Conservation (phyloP, 768 basidiomycete genomes). For the Leccinum uliginosum region DNA sequence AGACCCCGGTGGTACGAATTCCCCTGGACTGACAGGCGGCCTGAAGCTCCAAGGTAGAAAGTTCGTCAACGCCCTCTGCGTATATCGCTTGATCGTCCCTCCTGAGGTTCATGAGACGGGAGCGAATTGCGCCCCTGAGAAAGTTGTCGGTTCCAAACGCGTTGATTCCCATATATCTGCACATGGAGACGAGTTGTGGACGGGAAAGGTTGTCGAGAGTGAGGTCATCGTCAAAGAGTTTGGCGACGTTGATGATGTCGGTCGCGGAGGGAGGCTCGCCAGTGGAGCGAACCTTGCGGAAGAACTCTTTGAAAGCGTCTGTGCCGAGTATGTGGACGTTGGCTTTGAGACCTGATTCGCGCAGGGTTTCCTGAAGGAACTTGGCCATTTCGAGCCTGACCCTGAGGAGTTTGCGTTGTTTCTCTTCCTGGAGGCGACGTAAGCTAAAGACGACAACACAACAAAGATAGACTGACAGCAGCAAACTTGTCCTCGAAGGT, state of each 20-base stretch:
- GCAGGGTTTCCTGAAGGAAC: constrained; percentile 95
- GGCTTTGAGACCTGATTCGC: constrained; percentile 90
- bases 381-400: constrained; percentile 98
- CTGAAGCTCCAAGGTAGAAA: constrained; percentile 89
- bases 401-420: constrained; percentile 90
- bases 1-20: constrained; percentile 82
- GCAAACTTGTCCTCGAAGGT: constrained; percentile 98
- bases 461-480: constrained; percentile 49
- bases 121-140: constrained; percentile 85
- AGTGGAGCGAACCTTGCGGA: constrained; percentile 95
- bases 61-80: constrained; percentile 81
- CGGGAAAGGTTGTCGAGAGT: constrained; percentile 97
- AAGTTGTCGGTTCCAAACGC: constrained; percentile 99
- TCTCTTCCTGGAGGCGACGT: constrained; percentile 69
- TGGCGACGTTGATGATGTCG: constrained; percentile 92
- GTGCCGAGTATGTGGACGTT: constrained; percentile 90
- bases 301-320: constrained; percentile 98
- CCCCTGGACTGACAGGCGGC: constrained; percentile 92
- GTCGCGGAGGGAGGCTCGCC: constrained; percentile 87
- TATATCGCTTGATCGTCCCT: constrained; percentile 93
- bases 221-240: constrained; percentile 95
- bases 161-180: constrained; percentile 95
- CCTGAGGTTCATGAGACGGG: constrained; percentile 74
- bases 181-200: constrained; percentile 98
- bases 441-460: not conserved